Percentiles rank a stretch among this genome's conserved stretches.
Evolutionary conservation across 108 stramenopile genomes (phyloP).

Genomic region (Fragilaria crotonensis): DNA sequence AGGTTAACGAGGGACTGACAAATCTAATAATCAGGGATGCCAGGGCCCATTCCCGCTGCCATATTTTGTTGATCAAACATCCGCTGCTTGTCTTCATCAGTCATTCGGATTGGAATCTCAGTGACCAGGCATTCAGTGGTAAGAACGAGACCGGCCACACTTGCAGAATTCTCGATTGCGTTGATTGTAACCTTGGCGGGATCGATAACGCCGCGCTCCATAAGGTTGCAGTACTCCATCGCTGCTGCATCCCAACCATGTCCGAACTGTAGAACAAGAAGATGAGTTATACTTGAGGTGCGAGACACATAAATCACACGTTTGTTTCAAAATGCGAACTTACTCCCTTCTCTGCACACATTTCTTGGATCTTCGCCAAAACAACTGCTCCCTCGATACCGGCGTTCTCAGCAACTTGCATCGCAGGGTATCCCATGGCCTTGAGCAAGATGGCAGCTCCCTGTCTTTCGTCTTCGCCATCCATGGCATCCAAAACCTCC

Average conservation of each 20-base stretch:
- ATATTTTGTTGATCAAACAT: slow-evolving; percentile 79
- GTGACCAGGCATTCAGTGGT: slow-evolving; percentile 95
- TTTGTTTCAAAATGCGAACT: slow-evolving; percentile 18
- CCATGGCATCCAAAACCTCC: slow-evolving; percentile 72
- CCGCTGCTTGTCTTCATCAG: slow-evolving; percentile 67
- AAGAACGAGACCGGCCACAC: slow-evolving; percentile 90
- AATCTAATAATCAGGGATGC: slow-evolving; percentile 9
- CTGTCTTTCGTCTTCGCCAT: slow-evolving; percentile 81
- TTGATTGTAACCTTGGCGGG: slow-evolving; percentile 96
- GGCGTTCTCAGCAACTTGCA: slow-evolving; percentile 93
- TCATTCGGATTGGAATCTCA: slow-evolving; percentile 79
- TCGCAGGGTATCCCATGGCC: slow-evolving; percentile 79
- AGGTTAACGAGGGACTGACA: too few species aligned
- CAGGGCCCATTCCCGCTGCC: slow-evolving; percentile 71
- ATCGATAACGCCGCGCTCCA: slow-evolving; percentile 88
- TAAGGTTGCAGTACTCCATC: slow-evolving; percentile 77
- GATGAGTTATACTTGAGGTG: background rate
- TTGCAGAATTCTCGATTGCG: slow-evolving; percentile 92
- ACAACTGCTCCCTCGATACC: slow-evolving; percentile 96
- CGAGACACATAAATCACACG: background rate
- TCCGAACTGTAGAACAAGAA: slow-evolving; percentile 52
- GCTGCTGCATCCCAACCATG: slow-evolving; percentile 92
- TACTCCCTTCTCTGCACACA: slow-evolving; percentile 75
- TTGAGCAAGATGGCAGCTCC: slow-evolving; percentile 87
- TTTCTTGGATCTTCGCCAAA: slow-evolving; percentile 77